Percentiles rank a stretch among this genome's conserved stretches.
phyloP scores from a whole-genome alignment of 2,329 filamentous ascomycete species.

The Exophiala sideris region DNA sequence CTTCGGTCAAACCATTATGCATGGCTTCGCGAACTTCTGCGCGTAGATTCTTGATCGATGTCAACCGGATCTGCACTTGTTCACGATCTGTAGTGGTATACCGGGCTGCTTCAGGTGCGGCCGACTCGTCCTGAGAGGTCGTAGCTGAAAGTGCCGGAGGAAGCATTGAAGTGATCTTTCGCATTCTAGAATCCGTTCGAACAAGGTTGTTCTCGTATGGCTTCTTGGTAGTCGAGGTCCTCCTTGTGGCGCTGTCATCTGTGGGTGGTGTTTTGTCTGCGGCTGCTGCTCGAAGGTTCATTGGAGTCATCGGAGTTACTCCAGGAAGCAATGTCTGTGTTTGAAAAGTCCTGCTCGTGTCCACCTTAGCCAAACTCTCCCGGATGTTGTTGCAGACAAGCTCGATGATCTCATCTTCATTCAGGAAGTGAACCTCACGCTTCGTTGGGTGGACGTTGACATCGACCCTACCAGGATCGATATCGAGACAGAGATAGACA shows the following conservation, averaged over 20 bases:
- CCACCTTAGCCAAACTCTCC: conserved; percentile 75
- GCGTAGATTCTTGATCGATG: conserved; percentile 82
- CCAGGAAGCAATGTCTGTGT: conserved; percentile 86
- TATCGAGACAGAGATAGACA: conserved; percentile 84
- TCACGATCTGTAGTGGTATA: conserved; percentile 73
- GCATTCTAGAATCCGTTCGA: conserved; percentile 79
- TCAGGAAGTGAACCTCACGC: conserved; percentile 92
- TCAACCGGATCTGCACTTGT: conserved; percentile 67
- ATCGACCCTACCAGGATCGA: conserved; percentile 87
- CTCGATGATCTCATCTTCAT: conserved; percentile 94
- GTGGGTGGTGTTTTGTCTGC: conserved; percentile 38
- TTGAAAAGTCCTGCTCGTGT: conserved; percentile 90
- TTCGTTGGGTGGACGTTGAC: conserved; percentile 98
- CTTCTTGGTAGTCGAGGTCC: conserved; percentile 44
- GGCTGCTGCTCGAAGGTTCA: conserved; percentile 29
- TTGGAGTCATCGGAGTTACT: conserved; percentile 45
- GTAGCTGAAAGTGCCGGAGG: conserved; percentile 46
- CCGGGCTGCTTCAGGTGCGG: conserved; percentile 52
- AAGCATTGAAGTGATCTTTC: conserved; percentile 97
- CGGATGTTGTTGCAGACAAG: conserved; percentile 77
- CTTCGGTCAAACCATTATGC: conserved; percentile 81
- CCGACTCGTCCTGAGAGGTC: conserved; percentile 33
- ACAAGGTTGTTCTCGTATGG: conserved; percentile 84
- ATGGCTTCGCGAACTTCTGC: conserved; percentile 74
- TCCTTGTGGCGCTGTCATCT: conserved; percentile 35